phyloP scores from a whole-genome alignment of 2,329 filamentous ascomycete genomes.

The Gremmenia infestans region DNA sequence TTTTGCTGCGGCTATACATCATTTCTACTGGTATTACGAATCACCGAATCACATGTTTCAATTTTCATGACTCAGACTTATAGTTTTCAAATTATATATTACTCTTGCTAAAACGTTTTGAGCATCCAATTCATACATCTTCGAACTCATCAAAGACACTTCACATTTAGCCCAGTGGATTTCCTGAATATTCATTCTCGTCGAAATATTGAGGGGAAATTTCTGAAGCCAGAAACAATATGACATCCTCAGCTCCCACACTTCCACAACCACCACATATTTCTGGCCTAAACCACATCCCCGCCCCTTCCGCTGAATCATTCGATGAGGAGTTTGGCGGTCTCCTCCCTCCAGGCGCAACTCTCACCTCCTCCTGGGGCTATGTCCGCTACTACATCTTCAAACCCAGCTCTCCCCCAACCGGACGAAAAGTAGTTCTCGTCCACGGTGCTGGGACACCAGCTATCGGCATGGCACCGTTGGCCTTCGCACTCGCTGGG shows the following conservation, averaged over 20 bases:
- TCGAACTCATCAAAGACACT: too few relatives aligned
- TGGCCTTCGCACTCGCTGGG: not conserved
- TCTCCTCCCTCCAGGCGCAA: not conserved
- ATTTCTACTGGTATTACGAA: too few relatives aligned
- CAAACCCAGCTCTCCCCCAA: not conserved
- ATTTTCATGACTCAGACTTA: too few relatives aligned
- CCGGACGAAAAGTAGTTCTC: not conserved
- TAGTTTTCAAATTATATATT: too few relatives aligned
- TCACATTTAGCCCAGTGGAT: too few relatives aligned
- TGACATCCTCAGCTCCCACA: not conserved
- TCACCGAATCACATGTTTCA: too few relatives aligned
- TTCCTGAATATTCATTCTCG: too few relatives aligned
- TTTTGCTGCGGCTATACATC: too few relatives aligned
- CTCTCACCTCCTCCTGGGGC: not conserved
- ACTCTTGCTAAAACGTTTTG: too few relatives aligned
- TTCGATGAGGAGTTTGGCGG: not conserved
- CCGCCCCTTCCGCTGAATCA: not conserved
- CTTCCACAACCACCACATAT: not conserved
- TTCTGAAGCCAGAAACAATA: not conserved
- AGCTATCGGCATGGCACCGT: slow-evolving; percentile 1
- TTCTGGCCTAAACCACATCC: not conserved
- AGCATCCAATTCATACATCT: too few relatives aligned
- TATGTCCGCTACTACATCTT: not conserved
- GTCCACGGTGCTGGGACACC: slow-evolving; percentile 2
- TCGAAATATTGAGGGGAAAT: too few relatives aligned